A percentile compares a stretch with the other conserved stretches of the same genome.
These are phyloP conservation scores for Emmonsia crescens DNA, from an alignment of 2,329 filamentous ascomycete genomes.

Conservation along the genomic window DNA sequence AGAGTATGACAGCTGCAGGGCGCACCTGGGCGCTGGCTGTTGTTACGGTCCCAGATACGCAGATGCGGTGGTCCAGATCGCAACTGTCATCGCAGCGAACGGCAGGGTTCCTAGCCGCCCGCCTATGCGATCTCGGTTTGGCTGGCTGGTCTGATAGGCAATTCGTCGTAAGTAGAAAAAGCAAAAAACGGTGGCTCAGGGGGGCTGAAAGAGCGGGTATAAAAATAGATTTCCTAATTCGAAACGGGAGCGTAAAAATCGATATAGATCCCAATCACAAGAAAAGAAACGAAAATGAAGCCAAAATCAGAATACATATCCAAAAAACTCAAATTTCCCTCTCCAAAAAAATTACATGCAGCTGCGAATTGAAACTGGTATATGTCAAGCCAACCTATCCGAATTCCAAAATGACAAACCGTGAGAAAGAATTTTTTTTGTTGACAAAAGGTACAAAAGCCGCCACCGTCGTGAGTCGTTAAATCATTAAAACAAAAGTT, in stretches of 20 bases:
- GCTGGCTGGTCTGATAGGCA: background rate
- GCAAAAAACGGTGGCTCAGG: background rate
- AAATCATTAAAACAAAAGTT: conserved; percentile 11
- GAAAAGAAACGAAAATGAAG: background rate
- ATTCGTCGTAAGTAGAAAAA: background rate
- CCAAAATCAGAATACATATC: conserved; percentile 8
- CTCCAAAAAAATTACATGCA: conserved; percentile 1
- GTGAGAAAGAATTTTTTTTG: background rate
- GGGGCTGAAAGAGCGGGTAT: background rate
- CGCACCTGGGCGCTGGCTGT: background rate
- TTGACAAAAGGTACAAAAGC: conserved; percentile 1
- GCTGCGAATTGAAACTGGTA: background rate
- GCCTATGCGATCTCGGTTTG: background rate
- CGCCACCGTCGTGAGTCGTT: conserved; percentile 12
- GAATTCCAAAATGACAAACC: background rate
- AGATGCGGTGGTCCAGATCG: background rate
- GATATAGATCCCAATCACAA: background rate
- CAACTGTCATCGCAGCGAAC: background rate
- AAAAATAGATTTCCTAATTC: background rate
- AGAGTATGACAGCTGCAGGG: background rate
- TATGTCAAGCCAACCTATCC: background rate
- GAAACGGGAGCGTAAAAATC: background rate
- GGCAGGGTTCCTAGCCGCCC: background rate
- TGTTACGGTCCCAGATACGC: background rate
- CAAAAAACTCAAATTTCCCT: conserved; percentile 5